Percentiles rank a stretch among this genome's conserved stretches.
These are phyloP conservation scores for Cladosporium sphaerospermum DNA, from an alignment of 2,329 filamentous ascomycete species.

Conservation along the genomic window DNA sequence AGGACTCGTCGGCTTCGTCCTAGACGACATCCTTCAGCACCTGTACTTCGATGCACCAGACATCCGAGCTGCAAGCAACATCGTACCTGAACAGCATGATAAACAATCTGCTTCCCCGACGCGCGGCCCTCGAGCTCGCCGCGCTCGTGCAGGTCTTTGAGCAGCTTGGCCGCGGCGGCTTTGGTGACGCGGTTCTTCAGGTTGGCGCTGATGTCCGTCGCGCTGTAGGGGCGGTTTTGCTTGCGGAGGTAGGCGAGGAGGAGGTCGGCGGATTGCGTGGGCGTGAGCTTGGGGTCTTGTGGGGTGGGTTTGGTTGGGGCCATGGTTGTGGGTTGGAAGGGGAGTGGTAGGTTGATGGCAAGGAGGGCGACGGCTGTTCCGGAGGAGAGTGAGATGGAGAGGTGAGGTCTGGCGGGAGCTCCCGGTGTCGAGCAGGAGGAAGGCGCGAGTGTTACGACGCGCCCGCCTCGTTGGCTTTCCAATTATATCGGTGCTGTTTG, in stretches of 20 bases:
- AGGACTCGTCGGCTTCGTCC: constrained; percentile 44
- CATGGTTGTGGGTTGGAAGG: constrained; percentile 16
- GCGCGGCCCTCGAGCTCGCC: constrained; percentile 53
- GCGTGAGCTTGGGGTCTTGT: constrained; percentile 26
- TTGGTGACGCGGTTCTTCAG: constrained; percentile 31
- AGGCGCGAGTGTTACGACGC: neutral
- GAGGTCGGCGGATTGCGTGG: constrained; percentile 24
- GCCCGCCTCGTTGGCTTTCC: neutral
- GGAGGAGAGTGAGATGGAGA: neutral
- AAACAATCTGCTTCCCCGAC: constrained; percentile 57
- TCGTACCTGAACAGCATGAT: constrained; percentile 47
- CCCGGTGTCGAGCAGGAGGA: neutral
- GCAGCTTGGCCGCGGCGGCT: constrained; percentile 52
- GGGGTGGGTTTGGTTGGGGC: constrained; percentile 28
- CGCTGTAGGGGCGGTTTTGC: constrained; percentile 30
- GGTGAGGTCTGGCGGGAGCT: neutral
- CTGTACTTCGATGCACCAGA: neutral
- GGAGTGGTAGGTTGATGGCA: neutral
- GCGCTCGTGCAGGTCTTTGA: constrained; percentile 58
- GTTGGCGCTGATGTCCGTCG: constrained; percentile 31
- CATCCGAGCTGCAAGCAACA: neutral
- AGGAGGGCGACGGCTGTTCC: neutral
- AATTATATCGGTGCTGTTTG: neutral
- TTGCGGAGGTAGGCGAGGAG: constrained; percentile 28
- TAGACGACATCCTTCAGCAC: constrained; percentile 25